Percentiles rank a stretch among this genome's conserved stretches.
These are phyloP conservation scores for Phytophthora kernoviae DNA, from an alignment of 352 stramenopile genomes.

Conservation along the genomic window DNA sequence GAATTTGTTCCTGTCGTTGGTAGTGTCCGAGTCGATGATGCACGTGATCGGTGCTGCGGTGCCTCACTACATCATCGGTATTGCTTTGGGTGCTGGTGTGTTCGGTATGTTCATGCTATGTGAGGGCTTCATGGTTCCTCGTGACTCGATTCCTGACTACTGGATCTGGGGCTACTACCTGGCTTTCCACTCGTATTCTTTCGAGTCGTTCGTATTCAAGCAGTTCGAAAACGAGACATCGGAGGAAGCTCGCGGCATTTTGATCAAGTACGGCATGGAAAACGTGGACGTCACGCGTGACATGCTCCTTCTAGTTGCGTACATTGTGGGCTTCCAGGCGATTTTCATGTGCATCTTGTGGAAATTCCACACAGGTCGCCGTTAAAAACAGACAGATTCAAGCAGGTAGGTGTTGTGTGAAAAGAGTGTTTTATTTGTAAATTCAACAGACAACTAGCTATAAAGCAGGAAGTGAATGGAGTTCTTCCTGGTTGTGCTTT, in stretches of 20 bases:
- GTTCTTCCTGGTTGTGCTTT: slow-evolving; percentile 1
- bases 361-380: slow-evolving; percentile 1
- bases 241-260: slow-evolving; percentile 12
- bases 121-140: slow-evolving; percentile 79
- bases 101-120: slow-evolving; percentile 87
- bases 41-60: slow-evolving; percentile 72
- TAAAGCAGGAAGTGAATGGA: slow-evolving; percentile 6
- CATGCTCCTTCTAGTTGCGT: slow-evolving; percentile 43
- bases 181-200: slow-evolving; percentile 83
- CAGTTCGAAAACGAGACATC: slow-evolving; percentile 54
- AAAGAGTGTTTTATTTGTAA: slow-evolving; percentile 3
- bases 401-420: neutral
- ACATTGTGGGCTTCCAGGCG: slow-evolving; percentile 41
- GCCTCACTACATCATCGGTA: slow-evolving; percentile 84
- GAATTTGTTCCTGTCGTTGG: slow-evolving; percentile 74
- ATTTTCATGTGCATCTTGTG: slow-evolving; percentile 25
- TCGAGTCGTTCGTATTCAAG: slow-evolving; percentile 81
- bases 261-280: slow-evolving; percentile 44
- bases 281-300: slow-evolving; percentile 46
- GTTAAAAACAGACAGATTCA: neutral
- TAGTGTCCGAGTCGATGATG: slow-evolving; percentile 82
- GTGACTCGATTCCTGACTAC: slow-evolving; percentile 58
- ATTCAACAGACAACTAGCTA: neutral
- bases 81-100: slow-evolving; percentile 67
- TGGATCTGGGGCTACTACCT: slow-evolving; percentile 88